Evolutionary conservation across 1,284 basidiomycete genomes (phyloP).

Genomic region (Porphyrellus sp.): DNA sequence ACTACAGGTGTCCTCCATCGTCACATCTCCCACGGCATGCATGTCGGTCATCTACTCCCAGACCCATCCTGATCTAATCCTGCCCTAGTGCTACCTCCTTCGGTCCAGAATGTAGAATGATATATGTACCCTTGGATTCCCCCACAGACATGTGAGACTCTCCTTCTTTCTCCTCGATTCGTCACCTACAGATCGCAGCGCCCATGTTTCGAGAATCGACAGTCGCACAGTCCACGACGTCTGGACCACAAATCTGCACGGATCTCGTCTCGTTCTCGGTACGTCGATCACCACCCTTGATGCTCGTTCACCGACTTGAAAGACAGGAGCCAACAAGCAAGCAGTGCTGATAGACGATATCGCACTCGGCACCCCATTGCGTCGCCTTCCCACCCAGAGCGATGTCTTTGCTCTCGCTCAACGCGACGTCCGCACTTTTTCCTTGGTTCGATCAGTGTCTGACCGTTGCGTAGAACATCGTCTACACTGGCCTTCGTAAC

Average conservation of each 20-base stretch:
- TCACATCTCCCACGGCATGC: conserved; percentile 43
- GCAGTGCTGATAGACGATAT: conserved; percentile 54
- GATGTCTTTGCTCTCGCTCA: conserved; percentile 61
- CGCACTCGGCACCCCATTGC: conserved; percentile 33
- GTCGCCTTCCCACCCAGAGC: conserved; percentile 48
- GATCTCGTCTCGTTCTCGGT: conserved; percentile 55
- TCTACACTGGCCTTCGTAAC: conserved; percentile 62
- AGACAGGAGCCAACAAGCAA: conserved; percentile 48
- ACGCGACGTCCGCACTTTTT: conserved; percentile 39
- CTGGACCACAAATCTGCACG: conserved; percentile 51
- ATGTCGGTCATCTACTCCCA: conserved; percentile 40
- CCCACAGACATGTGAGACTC: conserved; percentile 14
- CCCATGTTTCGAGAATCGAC: conserved; percentile 21
- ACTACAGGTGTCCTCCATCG: conserved; percentile 53
- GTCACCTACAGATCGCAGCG: conserved; percentile 28
- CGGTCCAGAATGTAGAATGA: conserved; percentile 30
- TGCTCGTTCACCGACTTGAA: conserved; percentile 5
- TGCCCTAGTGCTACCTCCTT: conserved; percentile 34
- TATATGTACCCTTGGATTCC: conserved; percentile 25
- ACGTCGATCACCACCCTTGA: not conserved
- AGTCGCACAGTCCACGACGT: conserved; percentile 48
- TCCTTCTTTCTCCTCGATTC: conserved; percentile 15
- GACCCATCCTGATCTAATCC: conserved; percentile 31
- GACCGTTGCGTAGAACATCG: conserved; percentile 41
- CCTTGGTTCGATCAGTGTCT: not conserved